Evolutionary conservation across 805 yeast genomes (phyloP), one percentile per base, ranked within the genome.

Genomic region (Candida stauntonica): DNA sequence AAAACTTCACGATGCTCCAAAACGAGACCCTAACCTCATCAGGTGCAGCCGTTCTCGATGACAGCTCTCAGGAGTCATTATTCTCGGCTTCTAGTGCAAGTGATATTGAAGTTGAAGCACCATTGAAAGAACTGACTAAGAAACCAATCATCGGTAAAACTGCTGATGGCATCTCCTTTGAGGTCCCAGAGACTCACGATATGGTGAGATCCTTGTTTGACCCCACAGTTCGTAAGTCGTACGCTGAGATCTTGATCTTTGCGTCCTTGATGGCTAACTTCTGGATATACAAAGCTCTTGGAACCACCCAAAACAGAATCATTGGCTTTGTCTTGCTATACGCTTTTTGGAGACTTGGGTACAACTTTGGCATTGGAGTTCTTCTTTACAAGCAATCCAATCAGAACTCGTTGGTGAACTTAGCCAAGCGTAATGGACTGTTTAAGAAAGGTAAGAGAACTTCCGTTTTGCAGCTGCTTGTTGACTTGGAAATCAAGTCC

Each of bases 131-230:
- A 17, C 15, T 8, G 20, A 29, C 26, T 7, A 29, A 34, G 17
- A 34, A 29, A 11, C 26, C 29, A 5, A 24, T 33, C 12, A 39
- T 48, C 13, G 59, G 59, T 7, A 46, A 42, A 17, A 55, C 59
- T 6, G 41, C 64, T 7, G 54, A 62, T 16, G 64, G 61, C 12
- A 45, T 45, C 3, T 46, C 47, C 3, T 66, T 66, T 34, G 37
- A 46, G 5, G 67, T 67, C 1, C 70, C 70, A 11, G 51, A 73
- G 48, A 86, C 95, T 21, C 82, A 81, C 52, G 95, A 86, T 55
- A 85, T 86, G 93, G 82, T 86, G 24, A 70, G 86, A 45, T 80
- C 91, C 1, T 63, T 86, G 35, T 79, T 86, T 50, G 91, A 86
- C 62, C 93, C 94, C 3, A 72, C 81, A 1, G 60, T 84, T 36